Evolutionary conservation across 1,284 basidiomycete genomes (phyloP), one percentile per base, ranked within the genome.

Genomic region (Gymnopus androsaceus): DNA sequence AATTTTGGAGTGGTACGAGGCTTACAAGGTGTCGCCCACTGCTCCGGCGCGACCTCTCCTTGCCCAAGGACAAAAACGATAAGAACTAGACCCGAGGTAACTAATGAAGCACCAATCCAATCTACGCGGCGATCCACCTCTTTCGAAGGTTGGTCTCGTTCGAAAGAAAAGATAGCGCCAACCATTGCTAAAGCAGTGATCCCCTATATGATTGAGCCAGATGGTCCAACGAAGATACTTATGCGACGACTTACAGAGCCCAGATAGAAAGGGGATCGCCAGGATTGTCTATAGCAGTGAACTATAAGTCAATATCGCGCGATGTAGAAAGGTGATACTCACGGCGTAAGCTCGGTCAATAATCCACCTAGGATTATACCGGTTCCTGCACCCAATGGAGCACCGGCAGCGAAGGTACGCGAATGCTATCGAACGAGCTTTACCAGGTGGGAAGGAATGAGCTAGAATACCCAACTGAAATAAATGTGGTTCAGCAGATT

Each of bases 11-110:
- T n/a, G n/a, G n/a, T 36, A 8, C 15, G 28, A 44, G 27, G 73
- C 89, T 60, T 66, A 92, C 90, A 92, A 9, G 79, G 73, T 0
- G 89, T 92, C 49, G 69, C 75, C 91, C 92, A 95, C n/a, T 84
- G 80, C 11, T 85, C 61, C 0, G 85, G 79, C 0, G 88, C 90
- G 8, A 80, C 72, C 42, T 83, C 80, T 1, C 88, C 92, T 64
- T 92, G 84, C 44, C 87, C 85, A 1, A 96, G 79, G 0, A 87
- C 84, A 64, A 95, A 95, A 11, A 90, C 80, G 59, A 96, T 77
- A 2, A 95, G 75, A 0, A 91, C 85, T 12, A 95, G 75, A 0
- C 90, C 93, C 0, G 77, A 68, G 0, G 91, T 94, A 44, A 92
- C 78, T 30, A 95, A 70, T 17, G 83, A 72, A 0, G 88, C 89